A percentile compares a stretch with the other conserved stretches of the same genome.
Evolutionary conservation across 1,284 basidiomycete species (phyloP).

Genomic region (Ganoderma sp.): DNA sequence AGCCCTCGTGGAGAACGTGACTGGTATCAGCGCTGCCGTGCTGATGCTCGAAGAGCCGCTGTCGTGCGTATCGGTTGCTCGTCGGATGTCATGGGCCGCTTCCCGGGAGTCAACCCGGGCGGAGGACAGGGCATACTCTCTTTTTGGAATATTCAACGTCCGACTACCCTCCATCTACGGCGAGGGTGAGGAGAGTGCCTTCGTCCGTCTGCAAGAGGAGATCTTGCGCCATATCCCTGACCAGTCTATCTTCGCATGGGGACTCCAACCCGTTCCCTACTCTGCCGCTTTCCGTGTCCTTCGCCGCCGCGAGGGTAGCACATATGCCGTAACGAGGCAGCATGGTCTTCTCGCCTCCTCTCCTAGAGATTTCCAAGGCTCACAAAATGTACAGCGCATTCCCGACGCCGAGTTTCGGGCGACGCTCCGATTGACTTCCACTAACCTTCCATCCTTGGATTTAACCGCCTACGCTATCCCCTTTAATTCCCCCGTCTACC

Average conservation of each 20-base stretch:
- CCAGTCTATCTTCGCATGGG: slow-evolving; percentile 27
- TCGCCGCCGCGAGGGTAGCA: not conserved
- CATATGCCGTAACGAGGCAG: not conserved
- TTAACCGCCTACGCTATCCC: not conserved
- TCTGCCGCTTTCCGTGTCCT: not conserved
- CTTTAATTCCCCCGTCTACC: not conserved
- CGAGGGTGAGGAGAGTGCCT: slow-evolving; percentile 19
- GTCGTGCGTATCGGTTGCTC: slow-evolving; percentile 19
- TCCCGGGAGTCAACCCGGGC: slow-evolving; percentile 13
- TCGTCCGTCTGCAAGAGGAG: slow-evolving; percentile 27
- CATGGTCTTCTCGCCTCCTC: not conserved
- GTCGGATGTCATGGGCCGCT: slow-evolving; percentile 28
- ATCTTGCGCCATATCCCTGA: slow-evolving; percentile 22
- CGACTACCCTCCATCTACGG: slow-evolving; percentile 25
- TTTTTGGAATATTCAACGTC: slow-evolving; percentile 28
- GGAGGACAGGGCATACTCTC: slow-evolving; percentile 26
- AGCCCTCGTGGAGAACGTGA: slow-evolving; percentile 20
- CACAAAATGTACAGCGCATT: not conserved
- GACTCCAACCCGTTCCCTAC: not conserved
- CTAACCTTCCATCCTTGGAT: not conserved
- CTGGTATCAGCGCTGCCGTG: slow-evolving; percentile 16
- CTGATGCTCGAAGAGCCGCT: slow-evolving; percentile 16
- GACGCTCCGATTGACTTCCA: not conserved
- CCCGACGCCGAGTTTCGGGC: not conserved
- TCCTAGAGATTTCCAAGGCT: not conserved